A percentile compares a stretch with the other conserved stretches of the same genome.
Evolutionary conservation across 164 flowering plant species (phyloP).

Genomic region (Aristolochia californica): DNA sequence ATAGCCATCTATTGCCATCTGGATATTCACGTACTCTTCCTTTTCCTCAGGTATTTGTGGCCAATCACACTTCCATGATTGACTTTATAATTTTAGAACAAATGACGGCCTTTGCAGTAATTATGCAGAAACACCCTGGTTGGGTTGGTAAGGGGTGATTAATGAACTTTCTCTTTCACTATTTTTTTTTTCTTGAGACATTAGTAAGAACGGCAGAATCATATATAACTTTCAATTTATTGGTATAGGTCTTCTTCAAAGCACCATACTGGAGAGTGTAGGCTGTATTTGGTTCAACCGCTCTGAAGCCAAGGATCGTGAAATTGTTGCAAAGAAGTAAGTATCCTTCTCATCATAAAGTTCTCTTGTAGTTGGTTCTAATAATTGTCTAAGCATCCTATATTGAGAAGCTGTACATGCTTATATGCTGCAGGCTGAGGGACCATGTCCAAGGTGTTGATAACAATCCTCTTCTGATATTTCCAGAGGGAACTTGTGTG

Average conservation of each 20-base stretch:
- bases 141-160: constrained; percentile 87
- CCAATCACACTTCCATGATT: constrained; percentile 98
- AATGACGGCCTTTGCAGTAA: constrained; percentile 98
- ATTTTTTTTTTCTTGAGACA: no score
- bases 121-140: constrained; percentile 99
- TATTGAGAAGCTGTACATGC: constrained; percentile 1
- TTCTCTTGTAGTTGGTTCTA: neutral
- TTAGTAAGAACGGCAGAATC: no score
- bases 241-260: constrained; percentile 65
- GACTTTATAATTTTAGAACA: constrained; percentile 94
- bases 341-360: constrained; percentile 8
- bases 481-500: constrained; percentile 99
- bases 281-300: constrained; percentile 99
- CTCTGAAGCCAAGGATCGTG: constrained; percentile 87
- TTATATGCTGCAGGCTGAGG: constrained; percentile 50
- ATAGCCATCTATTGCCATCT: no score
- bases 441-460: constrained; percentile 72
- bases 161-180: no score
- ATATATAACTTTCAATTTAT: no score
- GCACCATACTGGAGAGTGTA: constrained; percentile 82
- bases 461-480: constrained; percentile 94
- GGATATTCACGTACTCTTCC: neutral
- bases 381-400: neutral
- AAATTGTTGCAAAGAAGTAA: constrained; percentile 80
- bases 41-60: constrained; percentile 73